Conservation (phyloP, 2,329 filamentous ascomycete genomes). For the Penicillium vulpinum region DNA sequence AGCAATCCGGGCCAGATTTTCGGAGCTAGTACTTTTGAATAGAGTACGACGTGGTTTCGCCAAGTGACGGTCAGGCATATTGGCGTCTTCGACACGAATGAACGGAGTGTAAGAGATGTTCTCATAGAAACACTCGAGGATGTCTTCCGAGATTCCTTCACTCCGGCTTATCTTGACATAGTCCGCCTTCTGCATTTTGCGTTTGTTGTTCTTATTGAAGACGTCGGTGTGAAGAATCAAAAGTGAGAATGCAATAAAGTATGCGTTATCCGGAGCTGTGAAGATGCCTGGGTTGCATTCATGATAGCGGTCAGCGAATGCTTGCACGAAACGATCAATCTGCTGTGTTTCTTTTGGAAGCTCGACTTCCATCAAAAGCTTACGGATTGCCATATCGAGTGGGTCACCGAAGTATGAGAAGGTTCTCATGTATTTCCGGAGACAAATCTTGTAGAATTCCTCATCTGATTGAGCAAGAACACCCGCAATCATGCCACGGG, state of each 20-base stretch:
- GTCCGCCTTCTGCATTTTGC: slow-evolving; percentile 95
- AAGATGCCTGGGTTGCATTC: slow-evolving; percentile 98
- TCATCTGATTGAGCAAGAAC: slow-evolving; percentile 85
- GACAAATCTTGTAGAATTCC: slow-evolving; percentile 74
- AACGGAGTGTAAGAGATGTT: slow-evolving; percentile 98
- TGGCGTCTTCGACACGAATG: slow-evolving; percentile 93
- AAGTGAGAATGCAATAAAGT: slow-evolving; percentile 95
- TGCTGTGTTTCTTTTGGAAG: slow-evolving; percentile 97
- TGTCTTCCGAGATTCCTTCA: slow-evolving; percentile 89
- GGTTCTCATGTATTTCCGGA: slow-evolving; percentile 92
- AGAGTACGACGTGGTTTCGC: slow-evolving; percentile 71
- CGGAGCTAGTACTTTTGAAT: slow-evolving; percentile 64
- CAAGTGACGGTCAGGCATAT: slow-evolving; percentile 66
- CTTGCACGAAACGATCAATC: slow-evolving; percentile 89
- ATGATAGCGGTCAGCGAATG: slow-evolving; percentile 94
- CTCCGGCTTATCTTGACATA: slow-evolving; percentile 93
- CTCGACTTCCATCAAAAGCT: slow-evolving; percentile 94
- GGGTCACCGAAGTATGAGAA: slow-evolving; percentile 96
- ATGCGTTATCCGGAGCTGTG: slow-evolving; percentile 80
- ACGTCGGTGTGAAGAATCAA: slow-evolving; percentile 96
- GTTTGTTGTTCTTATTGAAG: slow-evolving; percentile 99
- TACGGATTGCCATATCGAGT: slow-evolving; percentile 96
- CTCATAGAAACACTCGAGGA: slow-evolving; percentile 95
- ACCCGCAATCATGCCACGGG: slow-evolving; percentile 78
- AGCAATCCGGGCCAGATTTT: slow-evolving; percentile 63